Conservation (phyloP, 768 basidiomycete genomes). For the Porphyrellus cyaneotinctus region DNA sequence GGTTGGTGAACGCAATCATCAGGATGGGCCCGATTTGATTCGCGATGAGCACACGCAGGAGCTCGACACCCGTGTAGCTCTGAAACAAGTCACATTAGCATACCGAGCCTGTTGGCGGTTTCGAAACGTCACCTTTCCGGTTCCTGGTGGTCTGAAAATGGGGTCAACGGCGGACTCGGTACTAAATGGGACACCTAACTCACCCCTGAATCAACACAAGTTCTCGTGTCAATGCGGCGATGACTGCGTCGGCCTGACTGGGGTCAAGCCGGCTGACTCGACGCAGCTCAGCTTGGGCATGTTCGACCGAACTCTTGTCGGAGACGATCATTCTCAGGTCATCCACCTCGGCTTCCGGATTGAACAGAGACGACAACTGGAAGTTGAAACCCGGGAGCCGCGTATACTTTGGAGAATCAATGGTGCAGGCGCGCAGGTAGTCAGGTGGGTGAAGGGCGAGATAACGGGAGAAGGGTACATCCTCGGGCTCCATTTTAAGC, state of each 20-base stretch:
- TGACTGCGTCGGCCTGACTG: constrained; percentile 66
- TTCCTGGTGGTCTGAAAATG: constrained; percentile 61
- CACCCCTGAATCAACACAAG: constrained; percentile 72
- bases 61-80: constrained; percentile 67
- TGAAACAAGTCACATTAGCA: constrained; percentile 21
- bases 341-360: constrained; percentile 34
- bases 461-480: constrained; percentile 51
- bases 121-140: constrained; percentile 54
- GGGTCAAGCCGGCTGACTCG: constrained; percentile 55
- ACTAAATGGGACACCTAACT: constrained; percentile 2
- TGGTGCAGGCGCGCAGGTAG: constrained; percentile 31
- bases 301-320: constrained; percentile 41
- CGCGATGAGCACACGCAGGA: constrained; percentile 59
- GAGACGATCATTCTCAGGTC: constrained; percentile 40
- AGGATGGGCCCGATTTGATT: constrained; percentile 52
- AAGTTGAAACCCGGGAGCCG: constrained; percentile 51
- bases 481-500: constrained; percentile 52
- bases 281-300: constrained; percentile 45
- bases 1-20: constrained; percentile 70
- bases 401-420: constrained; percentile 56
- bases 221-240: constrained; percentile 57
- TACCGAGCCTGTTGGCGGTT: background rate
- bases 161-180: background rate
- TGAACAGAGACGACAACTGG: constrained; percentile 53
- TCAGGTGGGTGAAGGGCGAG: constrained; percentile 43